Percentiles rank a stretch among this genome's conserved stretches.
phyloP scores from a whole-genome alignment of 1,284 basidiomycete genomes.

The Puccinia polysora region DNA sequence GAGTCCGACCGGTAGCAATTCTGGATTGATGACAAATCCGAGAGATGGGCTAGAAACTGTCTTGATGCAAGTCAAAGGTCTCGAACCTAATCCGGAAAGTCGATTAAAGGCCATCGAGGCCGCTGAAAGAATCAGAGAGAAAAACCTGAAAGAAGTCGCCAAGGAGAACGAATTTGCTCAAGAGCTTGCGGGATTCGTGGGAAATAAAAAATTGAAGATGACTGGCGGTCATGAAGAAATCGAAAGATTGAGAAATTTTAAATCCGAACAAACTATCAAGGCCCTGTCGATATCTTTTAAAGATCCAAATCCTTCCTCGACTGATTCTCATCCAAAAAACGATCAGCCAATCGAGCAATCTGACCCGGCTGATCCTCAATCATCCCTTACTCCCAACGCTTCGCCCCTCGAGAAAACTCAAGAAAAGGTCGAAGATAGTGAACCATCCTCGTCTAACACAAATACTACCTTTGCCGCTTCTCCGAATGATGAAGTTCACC shows the following conservation, averaged over 20 bases:
- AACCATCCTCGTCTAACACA: no score
- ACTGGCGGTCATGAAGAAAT: conserved; percentile 88
- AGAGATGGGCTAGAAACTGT: conserved; percentile 62
- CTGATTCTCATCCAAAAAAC: no score
- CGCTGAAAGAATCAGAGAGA: conserved; percentile 70
- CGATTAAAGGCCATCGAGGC: conserved; percentile 82
- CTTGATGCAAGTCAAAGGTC: conserved; percentile 77
- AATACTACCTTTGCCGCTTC: no score
- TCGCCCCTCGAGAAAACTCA: no score
- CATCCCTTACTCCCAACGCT: no score
- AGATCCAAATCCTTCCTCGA: no score
- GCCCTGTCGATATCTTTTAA: conserved; percentile 63
- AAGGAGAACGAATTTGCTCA: conserved; percentile 64
- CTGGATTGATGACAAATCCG: not conserved
- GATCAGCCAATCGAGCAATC: not conserved
- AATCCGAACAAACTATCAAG: conserved; percentile 75
- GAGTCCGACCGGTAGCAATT: conserved; percentile 49
- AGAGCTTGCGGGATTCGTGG: conserved; percentile 77
- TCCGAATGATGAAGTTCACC: no score
- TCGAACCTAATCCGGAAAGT: conserved; percentile 69
- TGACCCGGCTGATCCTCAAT: no score
- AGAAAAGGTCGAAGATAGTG: no score
- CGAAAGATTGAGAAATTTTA: conserved; percentile 74
- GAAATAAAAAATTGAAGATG: conserved; percentile 77
- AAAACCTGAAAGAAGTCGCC: conserved; percentile 62